Conservation (phyloP, 371 early-diverging fungal species). For the Apophysomyces ossiformis region DNA sequence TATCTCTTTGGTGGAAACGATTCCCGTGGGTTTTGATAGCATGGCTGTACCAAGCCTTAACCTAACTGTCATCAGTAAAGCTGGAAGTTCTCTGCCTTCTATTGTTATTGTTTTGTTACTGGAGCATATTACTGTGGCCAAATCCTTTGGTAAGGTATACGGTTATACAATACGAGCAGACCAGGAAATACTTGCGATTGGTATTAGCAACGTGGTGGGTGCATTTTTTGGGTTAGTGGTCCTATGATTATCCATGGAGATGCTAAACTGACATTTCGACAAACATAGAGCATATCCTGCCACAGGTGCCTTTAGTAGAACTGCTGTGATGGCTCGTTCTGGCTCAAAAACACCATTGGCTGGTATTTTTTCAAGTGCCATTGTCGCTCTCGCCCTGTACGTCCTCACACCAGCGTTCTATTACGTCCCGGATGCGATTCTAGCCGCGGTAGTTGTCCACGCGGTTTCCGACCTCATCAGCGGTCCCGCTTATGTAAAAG, state of each 20-base stretch:
- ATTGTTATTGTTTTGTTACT: slow-evolving; percentile 69
- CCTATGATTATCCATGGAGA: background rate
- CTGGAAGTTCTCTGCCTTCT: slow-evolving; percentile 55
- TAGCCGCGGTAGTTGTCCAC: slow-evolving; percentile 82
- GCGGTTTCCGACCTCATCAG: slow-evolving; percentile 65
- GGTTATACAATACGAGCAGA: slow-evolving; percentile 58
- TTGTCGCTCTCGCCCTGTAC: slow-evolving; percentile 81
- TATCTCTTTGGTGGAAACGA: slow-evolving; percentile 57
- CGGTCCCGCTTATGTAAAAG: slow-evolving; percentile 28
- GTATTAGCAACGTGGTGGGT: slow-evolving; percentile 77
- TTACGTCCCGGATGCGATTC: slow-evolving; percentile 81
- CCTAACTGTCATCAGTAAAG: slow-evolving; percentile 38
- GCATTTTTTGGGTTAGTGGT: slow-evolving; percentile 73
- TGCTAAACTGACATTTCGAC: background rate
- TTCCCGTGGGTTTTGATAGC: slow-evolving; percentile 67
- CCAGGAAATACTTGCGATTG: slow-evolving; percentile 88
- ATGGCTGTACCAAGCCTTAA: slow-evolving; percentile 52
- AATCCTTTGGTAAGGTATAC: slow-evolving; percentile 77
- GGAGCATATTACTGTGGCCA: slow-evolving; percentile 80
- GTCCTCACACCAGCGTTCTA: slow-evolving; percentile 84
- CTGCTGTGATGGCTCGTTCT: slow-evolving; percentile 80
- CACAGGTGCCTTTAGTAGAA: slow-evolving; percentile 90
- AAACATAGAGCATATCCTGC: slow-evolving; percentile 74
- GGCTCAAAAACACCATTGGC: slow-evolving; percentile 85
- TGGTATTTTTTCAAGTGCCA: slow-evolving; percentile 71